A percentile compares a stretch with the other conserved stretches of the same genome.
Evolutionary conservation across 1,284 basidiomycete genomes (phyloP).

Genomic region (Trametes versicolor): DNA sequence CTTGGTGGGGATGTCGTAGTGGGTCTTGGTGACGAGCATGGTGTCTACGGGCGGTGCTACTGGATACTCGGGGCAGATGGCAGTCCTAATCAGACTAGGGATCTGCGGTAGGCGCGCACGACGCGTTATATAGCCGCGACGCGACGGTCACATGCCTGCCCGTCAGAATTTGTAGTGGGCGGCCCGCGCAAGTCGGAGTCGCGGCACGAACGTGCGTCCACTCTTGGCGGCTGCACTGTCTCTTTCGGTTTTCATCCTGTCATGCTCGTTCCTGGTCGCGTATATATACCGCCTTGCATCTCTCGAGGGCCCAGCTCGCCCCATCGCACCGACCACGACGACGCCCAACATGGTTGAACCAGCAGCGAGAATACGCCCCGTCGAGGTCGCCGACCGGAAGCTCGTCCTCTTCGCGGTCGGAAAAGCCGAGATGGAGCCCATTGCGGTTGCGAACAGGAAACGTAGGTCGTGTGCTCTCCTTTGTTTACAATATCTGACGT

Average conservation of each 20-base stretch:
- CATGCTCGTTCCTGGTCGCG: conserved; percentile 11
- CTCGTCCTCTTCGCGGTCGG: conserved; percentile 72
- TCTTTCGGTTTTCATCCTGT: conserved; percentile 7
- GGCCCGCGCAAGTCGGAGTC: neutral
- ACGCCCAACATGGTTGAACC: conserved; percentile 39
- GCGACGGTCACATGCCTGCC: conserved; percentile 24
- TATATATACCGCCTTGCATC: conserved; percentile 12
- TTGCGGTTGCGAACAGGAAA: conserved; percentile 74
- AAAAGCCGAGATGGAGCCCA: conserved; percentile 74
- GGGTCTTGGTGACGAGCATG: conserved; percentile 84
- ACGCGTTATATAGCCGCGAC: conserved; percentile 16
- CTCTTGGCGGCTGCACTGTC: neutral
- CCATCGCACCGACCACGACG: neutral
- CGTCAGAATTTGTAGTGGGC: neutral
- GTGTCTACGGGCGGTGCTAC: neutral
- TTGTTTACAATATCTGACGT: conserved; percentile 13
- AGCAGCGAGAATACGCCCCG: conserved; percentile 64
- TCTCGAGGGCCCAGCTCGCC: neutral
- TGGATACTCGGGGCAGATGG: neutral
- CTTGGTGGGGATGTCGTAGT: conserved; percentile 78
- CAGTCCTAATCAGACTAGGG: conserved; percentile 7
- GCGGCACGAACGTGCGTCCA: conserved; percentile 29
- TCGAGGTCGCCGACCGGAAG: conserved; percentile 61
- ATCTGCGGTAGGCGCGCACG: neutral
- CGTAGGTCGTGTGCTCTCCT: conserved; percentile 51